Evolutionary conservation across 495 filamentous ascomycete genomes (phyloP), one percentile per base, ranked within the genome.

Genomic region (Bacidia rubella): DNA sequence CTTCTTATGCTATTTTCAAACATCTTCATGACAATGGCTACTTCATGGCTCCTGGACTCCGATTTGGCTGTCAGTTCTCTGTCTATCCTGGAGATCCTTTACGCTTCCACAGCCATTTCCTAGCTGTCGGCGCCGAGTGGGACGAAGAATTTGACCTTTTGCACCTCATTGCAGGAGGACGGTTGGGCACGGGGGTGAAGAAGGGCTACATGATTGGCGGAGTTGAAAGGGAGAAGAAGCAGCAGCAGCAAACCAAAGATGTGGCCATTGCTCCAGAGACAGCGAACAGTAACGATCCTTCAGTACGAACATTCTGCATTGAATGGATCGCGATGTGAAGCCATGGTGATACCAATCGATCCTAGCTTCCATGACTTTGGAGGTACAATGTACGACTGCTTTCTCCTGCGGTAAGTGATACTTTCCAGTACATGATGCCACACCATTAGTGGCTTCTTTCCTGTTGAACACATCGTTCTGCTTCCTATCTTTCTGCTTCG

Each of bases 1-100:
- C 62, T 5, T 68, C 70, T 3, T 77, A 80, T 52, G 73, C 79
- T 9, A 66, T 89, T n/a, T 86, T 80, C 68, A 76, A 74, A 15
- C 81, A 92, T 62, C 74, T 97, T 19, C 89, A 96, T 59, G 68
- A 74, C 7, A 68, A 76, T 12, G 83, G 81, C 32, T 98, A 95
- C 65, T 98, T 83, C 68, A 76, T 93, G 38, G 85, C 84, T 40
- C 93, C 92, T 1, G 92, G 93, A 9, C 73, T 98, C 25, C 86
- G 92, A 23, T 98, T 98, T 61, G 92, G 92, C 27, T 93, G 88
- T 60, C 81, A 95, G 62, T 95, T 87, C 68, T 83, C 85, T 53
- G 89, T 90, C 1, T 97, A 98, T 61, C 92, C 92, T 0, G 93
- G 93, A 27, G 92, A 98, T 66, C 86, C 92, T 0, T 70, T 97